phyloP scores from a whole-genome alignment of 441 rosid genomes.

The Pelargonium fulgidum region DNA sequence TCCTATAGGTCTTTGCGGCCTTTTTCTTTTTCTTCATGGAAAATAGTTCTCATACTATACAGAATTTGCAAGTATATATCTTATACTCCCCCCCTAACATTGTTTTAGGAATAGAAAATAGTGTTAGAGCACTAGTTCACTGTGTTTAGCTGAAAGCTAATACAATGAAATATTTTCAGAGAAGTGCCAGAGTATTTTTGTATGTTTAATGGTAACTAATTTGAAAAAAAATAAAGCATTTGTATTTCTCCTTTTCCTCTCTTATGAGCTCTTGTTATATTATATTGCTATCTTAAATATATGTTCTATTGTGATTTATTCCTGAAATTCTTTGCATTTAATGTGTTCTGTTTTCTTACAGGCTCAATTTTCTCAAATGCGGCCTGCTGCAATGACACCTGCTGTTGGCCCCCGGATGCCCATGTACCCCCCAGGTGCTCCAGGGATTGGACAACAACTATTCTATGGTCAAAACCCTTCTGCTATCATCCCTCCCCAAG shows the following conservation, averaged over 20 bases:
- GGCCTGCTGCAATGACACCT: slow-evolving; percentile 43
- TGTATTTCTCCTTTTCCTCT: not conserved
- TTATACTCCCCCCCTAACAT: too few relatives aligned
- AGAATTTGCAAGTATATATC: too few relatives aligned
- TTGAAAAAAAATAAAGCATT: not conserved
- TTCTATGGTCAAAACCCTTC: slow-evolving; percentile 67
- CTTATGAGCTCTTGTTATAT: too few relatives aligned
- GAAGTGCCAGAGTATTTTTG: too few relatives aligned
- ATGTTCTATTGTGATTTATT: not conserved
- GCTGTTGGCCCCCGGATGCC: slow-evolving; percentile 57
- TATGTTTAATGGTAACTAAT: too few relatives aligned
- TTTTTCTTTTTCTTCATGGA: too few relatives aligned
- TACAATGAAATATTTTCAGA: too few relatives aligned
- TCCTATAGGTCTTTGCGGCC: not conserved
- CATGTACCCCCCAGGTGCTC: slow-evolving; percentile 52
- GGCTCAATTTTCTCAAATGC: slow-evolving; percentile 68
- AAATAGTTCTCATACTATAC: too few relatives aligned
- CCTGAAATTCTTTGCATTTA: too few relatives aligned
- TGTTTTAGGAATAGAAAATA: too few relatives aligned
- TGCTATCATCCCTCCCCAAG: slow-evolving; percentile 56
- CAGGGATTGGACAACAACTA: slow-evolving; percentile 54
- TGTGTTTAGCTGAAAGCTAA: too few relatives aligned
- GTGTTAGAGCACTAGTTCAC: too few relatives aligned
- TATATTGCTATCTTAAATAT: not conserved
- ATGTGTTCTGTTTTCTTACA: slow-evolving; percentile 14